These are phyloP conservation scores for Cyberlindnera meyerae DNA, from an alignment of 805 yeast genomes.

Conservation along the genomic window DNA sequence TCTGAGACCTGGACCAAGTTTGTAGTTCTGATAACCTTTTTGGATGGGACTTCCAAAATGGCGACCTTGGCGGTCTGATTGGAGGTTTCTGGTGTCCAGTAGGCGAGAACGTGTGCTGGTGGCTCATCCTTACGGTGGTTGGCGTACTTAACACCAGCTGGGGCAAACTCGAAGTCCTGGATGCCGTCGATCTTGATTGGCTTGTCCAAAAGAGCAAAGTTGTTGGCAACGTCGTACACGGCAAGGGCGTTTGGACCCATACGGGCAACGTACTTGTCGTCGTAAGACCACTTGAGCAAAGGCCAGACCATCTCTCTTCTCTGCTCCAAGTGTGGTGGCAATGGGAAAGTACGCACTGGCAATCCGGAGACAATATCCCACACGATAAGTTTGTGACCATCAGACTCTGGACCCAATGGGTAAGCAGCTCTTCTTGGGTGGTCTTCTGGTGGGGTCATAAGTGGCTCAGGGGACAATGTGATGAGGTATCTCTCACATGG, in stretches of 20 bases:
- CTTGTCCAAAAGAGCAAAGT: slow-evolving; percentile 80
- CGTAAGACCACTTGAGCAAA: slow-evolving; percentile 89
- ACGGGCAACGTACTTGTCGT: slow-evolving; percentile 92
- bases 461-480: slow-evolving; percentile 84
- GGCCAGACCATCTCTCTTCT: slow-evolving; percentile 87
- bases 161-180: slow-evolving; percentile 92
- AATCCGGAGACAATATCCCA: slow-evolving; percentile 88
- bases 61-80: slow-evolving; percentile 96
- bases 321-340: slow-evolving; percentile 65
- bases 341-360: slow-evolving; percentile 85
- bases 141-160: slow-evolving; percentile 71
- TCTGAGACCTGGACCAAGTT: slow-evolving; percentile 92
- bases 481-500: slow-evolving; percentile 89
- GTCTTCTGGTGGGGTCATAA: slow-evolving; percentile 60
- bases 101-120: slow-evolving; percentile 68
- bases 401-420: slow-evolving; percentile 83
- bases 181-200: slow-evolving; percentile 77
- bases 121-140: slow-evolving; percentile 47
- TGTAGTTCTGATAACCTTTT: slow-evolving; percentile 79
- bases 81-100: slow-evolving; percentile 93
- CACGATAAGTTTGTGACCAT: slow-evolving; percentile 88
- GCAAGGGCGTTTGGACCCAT: slow-evolving; percentile 90
- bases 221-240: slow-evolving; percentile 71
- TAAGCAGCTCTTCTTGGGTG: slow-evolving; percentile 60
- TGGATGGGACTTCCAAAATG: slow-evolving; percentile 80